These are phyloP conservation scores for Tylopilus plumbeoviolaceoides DNA, from an alignment of 768 basidiomycete species.

Conservation along the genomic window DNA sequence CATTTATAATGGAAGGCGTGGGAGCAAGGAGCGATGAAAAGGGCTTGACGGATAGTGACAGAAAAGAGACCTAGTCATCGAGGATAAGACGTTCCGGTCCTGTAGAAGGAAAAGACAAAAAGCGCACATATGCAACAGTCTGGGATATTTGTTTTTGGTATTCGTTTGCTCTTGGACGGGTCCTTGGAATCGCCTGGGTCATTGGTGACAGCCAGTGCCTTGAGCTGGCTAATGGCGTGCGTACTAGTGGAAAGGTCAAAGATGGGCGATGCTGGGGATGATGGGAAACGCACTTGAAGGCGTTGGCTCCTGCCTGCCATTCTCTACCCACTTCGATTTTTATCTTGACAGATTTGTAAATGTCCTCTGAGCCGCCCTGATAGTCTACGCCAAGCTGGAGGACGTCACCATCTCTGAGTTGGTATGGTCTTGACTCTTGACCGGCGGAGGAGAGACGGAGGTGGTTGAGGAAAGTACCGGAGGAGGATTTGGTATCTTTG, in stretches of 20 bases:
- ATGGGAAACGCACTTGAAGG: conserved; percentile 61
- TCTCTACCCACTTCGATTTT: conserved; percentile 85
- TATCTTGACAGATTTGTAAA: conserved; percentile 97
- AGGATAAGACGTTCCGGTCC: neutral
- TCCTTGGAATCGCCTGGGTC: conserved; percentile 16
- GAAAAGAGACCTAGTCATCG: conserved; percentile 57
- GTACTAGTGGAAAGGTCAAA: conserved; percentile 40
- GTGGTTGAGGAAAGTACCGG: conserved; percentile 95
- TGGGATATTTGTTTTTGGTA: conserved; percentile 47
- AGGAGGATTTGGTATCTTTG: conserved; percentile 83
- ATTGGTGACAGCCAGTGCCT: conserved; percentile 51
- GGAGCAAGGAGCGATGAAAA: conserved; percentile 97
- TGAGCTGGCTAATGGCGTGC: conserved; percentile 77
- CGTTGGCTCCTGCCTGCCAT: conserved; percentile 86
- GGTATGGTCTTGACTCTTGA: conserved; percentile 70
- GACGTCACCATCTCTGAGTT: conserved; percentile 89
- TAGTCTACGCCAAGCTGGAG: conserved; percentile 96
- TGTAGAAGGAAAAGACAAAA: neutral
- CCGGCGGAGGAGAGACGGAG: conserved; percentile 82
- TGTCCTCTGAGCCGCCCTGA: conserved; percentile 95
- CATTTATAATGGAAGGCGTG: conserved; percentile 98
- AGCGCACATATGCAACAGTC: conserved; percentile 92
- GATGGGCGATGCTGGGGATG: neutral
- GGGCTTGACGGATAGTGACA: conserved; percentile 90
- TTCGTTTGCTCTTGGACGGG: conserved; percentile 20